A percentile compares a stretch with the other conserved stretches of the same genome.
Evolutionary conservation across 495 filamentous ascomycete genomes (phyloP).

Genomic region (Aspergillus wentii): DNA sequence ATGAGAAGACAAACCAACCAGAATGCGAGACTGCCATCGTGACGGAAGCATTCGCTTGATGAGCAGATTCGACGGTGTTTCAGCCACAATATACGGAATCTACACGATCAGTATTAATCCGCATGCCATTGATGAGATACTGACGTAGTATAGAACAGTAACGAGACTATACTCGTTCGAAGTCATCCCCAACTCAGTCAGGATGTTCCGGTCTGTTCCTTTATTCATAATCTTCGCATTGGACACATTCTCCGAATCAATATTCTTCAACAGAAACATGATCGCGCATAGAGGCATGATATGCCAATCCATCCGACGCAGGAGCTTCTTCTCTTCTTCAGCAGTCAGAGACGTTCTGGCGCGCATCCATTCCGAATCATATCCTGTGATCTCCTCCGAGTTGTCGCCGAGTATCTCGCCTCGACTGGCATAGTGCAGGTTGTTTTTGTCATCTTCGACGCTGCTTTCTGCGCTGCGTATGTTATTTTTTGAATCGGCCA

Average conservation of each 20-base stretch:
- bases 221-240: constrained; percentile 37
- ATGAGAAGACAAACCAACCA: neutral
- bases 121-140: neutral
- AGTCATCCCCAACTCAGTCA: constrained; percentile 31
- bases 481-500: too few species aligned
- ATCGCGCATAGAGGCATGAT: constrained; percentile 37
- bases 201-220: constrained; percentile 32
- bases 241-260: constrained; percentile 38
- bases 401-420: too few species aligned
- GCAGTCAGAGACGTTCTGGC: constrained; percentile 29
- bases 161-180: constrained; percentile 26
- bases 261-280: constrained; percentile 41
- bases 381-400: too few species aligned
- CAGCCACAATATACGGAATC: constrained; percentile 41
- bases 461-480: too few species aligned
- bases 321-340: constrained; percentile 37
- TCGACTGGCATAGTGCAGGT: too few species aligned
- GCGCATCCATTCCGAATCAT: too few species aligned
- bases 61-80: constrained; percentile 37
- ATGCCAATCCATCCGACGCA: constrained; percentile 42
- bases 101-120: constrained; percentile 10
- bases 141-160: constrained; percentile 23
- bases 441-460: too few species aligned
- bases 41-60: constrained; percentile 34
- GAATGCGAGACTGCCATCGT: constrained; percentile 33